Conservation (phyloP, 2,329 filamentous ascomycete genomes). For the Lachnellula arida region DNA sequence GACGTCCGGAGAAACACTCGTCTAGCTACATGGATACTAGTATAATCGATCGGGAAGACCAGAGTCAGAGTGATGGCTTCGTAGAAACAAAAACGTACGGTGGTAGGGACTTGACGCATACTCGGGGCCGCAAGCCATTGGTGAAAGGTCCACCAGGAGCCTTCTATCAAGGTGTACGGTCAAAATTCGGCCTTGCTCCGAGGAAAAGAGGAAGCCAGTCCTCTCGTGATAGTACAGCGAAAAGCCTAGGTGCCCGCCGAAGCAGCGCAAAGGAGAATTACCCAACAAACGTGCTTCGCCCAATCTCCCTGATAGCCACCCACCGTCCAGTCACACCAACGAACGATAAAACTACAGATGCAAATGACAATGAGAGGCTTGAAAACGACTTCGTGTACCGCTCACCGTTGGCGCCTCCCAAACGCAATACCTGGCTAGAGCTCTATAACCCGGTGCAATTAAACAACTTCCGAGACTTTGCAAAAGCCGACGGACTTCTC, state of each 20-base stretch:
- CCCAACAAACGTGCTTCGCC: slow-evolving; percentile 20
- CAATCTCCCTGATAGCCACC: slow-evolving; percentile 20
- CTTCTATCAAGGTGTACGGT: slow-evolving; percentile 24
- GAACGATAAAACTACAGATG: not conserved
- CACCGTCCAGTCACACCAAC: slow-evolving; percentile 10
- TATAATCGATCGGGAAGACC: not conserved
- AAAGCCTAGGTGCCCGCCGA: not conserved
- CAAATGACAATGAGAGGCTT: not conserved
- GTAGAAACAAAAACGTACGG: slow-evolving; percentile 5
- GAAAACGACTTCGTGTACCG: slow-evolving; percentile 24
- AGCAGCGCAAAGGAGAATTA: slow-evolving; percentile 12
- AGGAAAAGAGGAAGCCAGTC: slow-evolving; percentile 1
- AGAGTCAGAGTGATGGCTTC: slow-evolving; percentile 6
- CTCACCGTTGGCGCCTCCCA: slow-evolving; percentile 27
- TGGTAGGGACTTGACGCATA: slow-evolving; percentile 1
- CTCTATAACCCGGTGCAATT: slow-evolving; percentile 25
- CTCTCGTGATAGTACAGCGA: slow-evolving; percentile 2
- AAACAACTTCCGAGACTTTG: slow-evolving; percentile 14
- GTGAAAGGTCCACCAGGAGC: slow-evolving; percentile 22
- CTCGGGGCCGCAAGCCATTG: slow-evolving; percentile 12
- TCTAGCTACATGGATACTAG: not conserved
- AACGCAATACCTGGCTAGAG: slow-evolving; percentile 21
- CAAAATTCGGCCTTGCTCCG: not conserved
- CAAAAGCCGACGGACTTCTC: slow-evolving; percentile 19
- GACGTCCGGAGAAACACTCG: not conserved